A percentile compares a stretch with the other conserved stretches of the same genome.
Evolutionary conservation across 257 asterid genomes (phyloP).

Genomic region (Ehretia macrophylla): DNA sequence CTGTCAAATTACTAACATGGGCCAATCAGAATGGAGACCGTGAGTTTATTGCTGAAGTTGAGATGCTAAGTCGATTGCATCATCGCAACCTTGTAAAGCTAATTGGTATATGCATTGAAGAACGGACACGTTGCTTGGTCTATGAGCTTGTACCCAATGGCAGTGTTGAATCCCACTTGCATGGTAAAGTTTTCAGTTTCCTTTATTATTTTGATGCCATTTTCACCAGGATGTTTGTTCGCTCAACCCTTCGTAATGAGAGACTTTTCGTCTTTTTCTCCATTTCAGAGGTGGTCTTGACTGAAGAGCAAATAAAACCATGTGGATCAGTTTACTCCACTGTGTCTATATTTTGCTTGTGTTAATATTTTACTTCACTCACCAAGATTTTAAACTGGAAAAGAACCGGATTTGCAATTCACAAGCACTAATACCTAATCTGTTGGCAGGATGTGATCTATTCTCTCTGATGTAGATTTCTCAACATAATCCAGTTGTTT

Average conservation of each 20-base stretch:
- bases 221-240: not conserved
- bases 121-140: constrained; percentile 72
- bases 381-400: too few relatives aligned
- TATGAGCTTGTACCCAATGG: constrained; percentile 91
- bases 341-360: not conserved
- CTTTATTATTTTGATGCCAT: not conserved
- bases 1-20: constrained; percentile 78
- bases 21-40: constrained; percentile 87
- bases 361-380: too few relatives aligned
- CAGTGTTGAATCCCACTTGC: constrained; percentile 96
- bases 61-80: constrained; percentile 96
- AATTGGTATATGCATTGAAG: constrained; percentile 91
- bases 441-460: not conserved
- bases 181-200: constrained; percentile 50
- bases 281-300: not conserved
- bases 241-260: not conserved
- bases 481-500: constrained; percentile 2
- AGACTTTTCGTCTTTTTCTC: too few relatives aligned
- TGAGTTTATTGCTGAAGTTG: constrained; percentile 95
- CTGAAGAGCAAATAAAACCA: not conserved
- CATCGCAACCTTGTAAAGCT: constrained; percentile 96
- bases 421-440: too few relatives aligned
- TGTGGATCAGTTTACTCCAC: not conserved
- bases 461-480: not conserved
- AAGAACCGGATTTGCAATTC: too few relatives aligned